Evolutionary conservation across 441 rosid genomes (phyloP).

Genomic region (Isatis lusitanica): DNA sequence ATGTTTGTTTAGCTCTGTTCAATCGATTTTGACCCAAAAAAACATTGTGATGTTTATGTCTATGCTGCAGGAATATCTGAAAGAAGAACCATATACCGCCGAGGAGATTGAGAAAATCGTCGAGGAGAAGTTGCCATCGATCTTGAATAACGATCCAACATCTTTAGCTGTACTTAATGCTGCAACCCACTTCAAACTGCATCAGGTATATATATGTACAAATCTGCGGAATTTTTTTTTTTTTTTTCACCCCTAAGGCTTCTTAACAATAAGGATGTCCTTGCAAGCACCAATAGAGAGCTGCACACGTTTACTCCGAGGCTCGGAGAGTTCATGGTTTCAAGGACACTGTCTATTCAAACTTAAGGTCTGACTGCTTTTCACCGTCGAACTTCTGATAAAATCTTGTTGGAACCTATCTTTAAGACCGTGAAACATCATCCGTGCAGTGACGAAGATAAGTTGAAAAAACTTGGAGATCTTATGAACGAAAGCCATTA

Average conservation of each 20-base stretch:
- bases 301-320: conserved; percentile 88
- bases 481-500: conserved; percentile 88
- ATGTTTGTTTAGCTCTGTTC: conserved; percentile 4
- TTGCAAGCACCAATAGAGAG: conserved; percentile 53
- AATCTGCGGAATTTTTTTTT: neutral
- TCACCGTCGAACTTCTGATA: neutral
- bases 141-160: conserved; percentile 59
- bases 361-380: conserved; percentile 49
- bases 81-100: conserved; percentile 74
- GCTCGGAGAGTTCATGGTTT: conserved; percentile 81
- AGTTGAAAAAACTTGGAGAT: conserved; percentile 72
- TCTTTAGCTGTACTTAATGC: conserved; percentile 82
- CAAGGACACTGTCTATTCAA: conserved; percentile 74
- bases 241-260: neutral
- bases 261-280: neutral
- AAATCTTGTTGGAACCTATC: neutral
- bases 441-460: conserved; percentile 72
- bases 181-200: conserved; percentile 75
- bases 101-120: conserved; percentile 73
- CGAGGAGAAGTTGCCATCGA: conserved; percentile 50
- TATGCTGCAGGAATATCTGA: conserved; percentile 59
- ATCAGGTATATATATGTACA: conserved; percentile 55
- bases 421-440: conserved; percentile 1
- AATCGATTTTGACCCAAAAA: neutral
- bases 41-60: neutral